Evolutionary conservation across 2,329 filamentous ascomycete species (phyloP), one percentile per base, ranked within the genome.

Genomic region (Pseudogymnoascus sp.): DNA sequence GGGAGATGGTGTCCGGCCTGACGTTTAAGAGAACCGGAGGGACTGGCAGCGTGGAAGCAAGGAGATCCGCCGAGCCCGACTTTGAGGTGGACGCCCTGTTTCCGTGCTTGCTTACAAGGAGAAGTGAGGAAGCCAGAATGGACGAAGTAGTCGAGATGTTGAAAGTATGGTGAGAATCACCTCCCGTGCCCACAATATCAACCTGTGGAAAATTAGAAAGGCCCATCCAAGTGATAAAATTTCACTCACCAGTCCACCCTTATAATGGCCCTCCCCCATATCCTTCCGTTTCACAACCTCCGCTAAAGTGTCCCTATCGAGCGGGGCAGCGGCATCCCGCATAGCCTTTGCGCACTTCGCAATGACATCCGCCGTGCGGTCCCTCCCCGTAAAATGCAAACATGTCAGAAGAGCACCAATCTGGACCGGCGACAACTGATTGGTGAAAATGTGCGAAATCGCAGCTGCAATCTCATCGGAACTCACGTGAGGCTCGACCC

Each of bases 181-280:
- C 94, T 67, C 94, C 94, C 6, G 94, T 99, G 67, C 94, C 94
- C 62, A 99, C 94, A 73, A 99, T 97, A 74, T 99, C 94, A 73
- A 92, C 86, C 36, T 37, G 33, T 22, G 7, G 6, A 11, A 50
- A 25, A 20, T 61, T 16, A 58, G 54, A 3, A 16, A 14, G 18
- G 50, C 9, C 54, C 14, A 20, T 12, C 57, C 41, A 30, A 25
- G 25, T 33, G 33, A 43, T 54, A 41, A 64, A 57, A 60, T 25
- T 33, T 43, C 43, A 75, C 87, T 77, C 79, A 95, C 91, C 72
- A 99, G 77, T 4, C 93, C 93, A 65, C 94, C 94, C 9, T 78
- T 72, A 73, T 99, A 99, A 7, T 75, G 76, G 6, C 92, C 92
- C 70, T 90, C 87, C 60, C 81, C 81, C 68, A 80, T 81, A 11